A percentile compares a stretch with the other conserved stretches of the same genome.
phyloP scores from a whole-genome alignment of 2,329 filamentous ascomycete genomes.

The Trichoderma sp. region DNA sequence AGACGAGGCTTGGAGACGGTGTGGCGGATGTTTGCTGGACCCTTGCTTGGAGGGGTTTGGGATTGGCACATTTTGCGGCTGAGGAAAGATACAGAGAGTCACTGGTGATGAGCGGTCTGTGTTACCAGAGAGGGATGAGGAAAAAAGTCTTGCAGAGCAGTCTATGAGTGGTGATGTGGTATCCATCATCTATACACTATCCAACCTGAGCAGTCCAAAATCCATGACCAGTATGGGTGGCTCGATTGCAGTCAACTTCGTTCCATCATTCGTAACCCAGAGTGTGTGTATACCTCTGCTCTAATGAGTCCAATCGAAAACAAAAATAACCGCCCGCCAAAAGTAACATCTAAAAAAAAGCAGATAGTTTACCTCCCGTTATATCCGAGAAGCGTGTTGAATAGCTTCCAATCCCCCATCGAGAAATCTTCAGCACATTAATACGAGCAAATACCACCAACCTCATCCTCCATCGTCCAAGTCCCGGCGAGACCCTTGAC shows the following conservation, averaged over 20 bases:
- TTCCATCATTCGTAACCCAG: neutral
- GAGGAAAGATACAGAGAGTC: neutral
- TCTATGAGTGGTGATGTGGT: neutral
- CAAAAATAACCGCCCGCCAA: neutral
- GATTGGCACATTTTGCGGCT: conserved; percentile 4
- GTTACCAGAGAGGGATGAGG: neutral
- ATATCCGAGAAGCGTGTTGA: neutral
- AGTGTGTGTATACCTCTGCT: neutral
- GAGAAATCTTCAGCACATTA: conserved; percentile 27
- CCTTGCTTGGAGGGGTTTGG: neutral
- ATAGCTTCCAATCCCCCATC: neutral
- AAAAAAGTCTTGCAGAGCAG: neutral
- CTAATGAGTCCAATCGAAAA: neutral
- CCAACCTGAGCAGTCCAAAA: neutral
- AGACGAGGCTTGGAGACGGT: neutral
- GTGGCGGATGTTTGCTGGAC: neutral
- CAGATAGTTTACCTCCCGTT: neutral
- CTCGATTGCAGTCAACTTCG: neutral
- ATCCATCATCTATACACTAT: neutral
- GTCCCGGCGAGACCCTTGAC: conserved; percentile 73
- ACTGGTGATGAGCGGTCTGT: neutral
- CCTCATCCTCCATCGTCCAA: conserved; percentile 85
- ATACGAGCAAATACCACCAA: conserved; percentile 63
- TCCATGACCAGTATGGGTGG: neutral
- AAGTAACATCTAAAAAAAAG: neutral